phyloP scores from a whole-genome alignment of 176 grass and related monocot genomes.

The Echinochloa phyllopogon region DNA sequence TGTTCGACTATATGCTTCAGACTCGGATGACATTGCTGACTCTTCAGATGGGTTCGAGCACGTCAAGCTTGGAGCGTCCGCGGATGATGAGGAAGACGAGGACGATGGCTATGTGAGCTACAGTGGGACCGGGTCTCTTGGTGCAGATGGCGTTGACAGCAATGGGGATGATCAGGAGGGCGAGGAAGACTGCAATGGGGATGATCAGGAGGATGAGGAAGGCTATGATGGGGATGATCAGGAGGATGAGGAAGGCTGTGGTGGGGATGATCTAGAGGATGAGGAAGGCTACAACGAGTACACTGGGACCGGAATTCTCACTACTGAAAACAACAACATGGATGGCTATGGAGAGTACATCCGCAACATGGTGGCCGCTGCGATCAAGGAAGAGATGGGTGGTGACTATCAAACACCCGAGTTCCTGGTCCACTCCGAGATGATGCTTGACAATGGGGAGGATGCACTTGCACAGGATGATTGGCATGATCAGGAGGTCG shows the following conservation, averaged over 20 bases:
- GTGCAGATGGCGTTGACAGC: background rate
- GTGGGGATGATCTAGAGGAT: background rate
- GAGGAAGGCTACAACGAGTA: background rate
- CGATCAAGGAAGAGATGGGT: background rate
- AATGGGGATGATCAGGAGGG: background rate
- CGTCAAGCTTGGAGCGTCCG: background rate
- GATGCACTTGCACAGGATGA: slow-evolving; percentile 27
- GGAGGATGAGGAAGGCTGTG: background rate
- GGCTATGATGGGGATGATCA: background rate
- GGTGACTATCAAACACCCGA: background rate
- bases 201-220: background rate
- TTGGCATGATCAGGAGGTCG: slow-evolving; percentile 23
- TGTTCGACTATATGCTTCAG: slow-evolving; percentile 28
- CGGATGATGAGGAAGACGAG: background rate
- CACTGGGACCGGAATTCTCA: background rate
- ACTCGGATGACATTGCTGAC: slow-evolving; percentile 11
- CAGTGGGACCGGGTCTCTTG: background rate
- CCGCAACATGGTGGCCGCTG: background rate
- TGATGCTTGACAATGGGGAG: background rate
- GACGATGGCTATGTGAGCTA: background rate
- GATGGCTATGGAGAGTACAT: background rate
- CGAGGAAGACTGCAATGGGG: background rate
- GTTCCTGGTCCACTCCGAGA: background rate
- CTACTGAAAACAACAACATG: background rate
- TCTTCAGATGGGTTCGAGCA: background rate